Base-by-base conservation (phyloP, 768 basidiomycete species). In the Auriscalpium orientale region DNA sequence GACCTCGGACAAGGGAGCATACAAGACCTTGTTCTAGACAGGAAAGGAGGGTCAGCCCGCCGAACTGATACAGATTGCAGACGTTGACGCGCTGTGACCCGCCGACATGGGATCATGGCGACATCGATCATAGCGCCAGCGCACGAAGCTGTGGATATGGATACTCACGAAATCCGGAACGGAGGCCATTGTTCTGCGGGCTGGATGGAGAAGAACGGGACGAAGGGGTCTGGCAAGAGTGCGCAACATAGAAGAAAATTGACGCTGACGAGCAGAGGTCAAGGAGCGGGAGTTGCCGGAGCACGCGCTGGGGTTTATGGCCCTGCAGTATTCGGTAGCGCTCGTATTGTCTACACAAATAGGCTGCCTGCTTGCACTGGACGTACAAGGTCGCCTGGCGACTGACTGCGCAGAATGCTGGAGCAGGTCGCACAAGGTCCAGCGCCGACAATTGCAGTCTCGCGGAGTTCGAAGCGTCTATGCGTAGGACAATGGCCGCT, bases 1-100 rank as follows among this genome's bases (percentile, higher is more conserved):
- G 68, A 85, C 82, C 79, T 98, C 85, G 11, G 89, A 79, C 51
- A 99, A 80, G 61, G 94, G 83, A 49, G 82, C 76, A 75, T 98
- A 98, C 63, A 99, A 81, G 47, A 82, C 77, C 72, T 88, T 87
- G 86, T 98, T 99, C 95, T 98, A 53, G 3, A 49, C 1, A 5
- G n/a, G 6, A 4, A 10, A 28, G 7, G 33, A 18, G 1, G 3
- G 58, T 50, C 20, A 54, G 51, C 21, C n/a, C 12, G 40, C 11
- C n/a, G 16, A 5, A 9, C n/a, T 13, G 50, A 51, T n/a, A 21
- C 38, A 45, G n/a, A 12, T 16, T 36, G 46, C 20, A 13, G 20
- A 9, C 46, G n/a, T 28, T 34, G 28, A 15, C 28, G 21, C 9
- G 18, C 28, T 34, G 21, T 16, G 48, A 33, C 20, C 28, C 48